These are phyloP conservation scores for Fusarium vanettenii DNA, from an alignment of 2,329 filamentous ascomycete genomes.

Conservation along the genomic window DNA sequence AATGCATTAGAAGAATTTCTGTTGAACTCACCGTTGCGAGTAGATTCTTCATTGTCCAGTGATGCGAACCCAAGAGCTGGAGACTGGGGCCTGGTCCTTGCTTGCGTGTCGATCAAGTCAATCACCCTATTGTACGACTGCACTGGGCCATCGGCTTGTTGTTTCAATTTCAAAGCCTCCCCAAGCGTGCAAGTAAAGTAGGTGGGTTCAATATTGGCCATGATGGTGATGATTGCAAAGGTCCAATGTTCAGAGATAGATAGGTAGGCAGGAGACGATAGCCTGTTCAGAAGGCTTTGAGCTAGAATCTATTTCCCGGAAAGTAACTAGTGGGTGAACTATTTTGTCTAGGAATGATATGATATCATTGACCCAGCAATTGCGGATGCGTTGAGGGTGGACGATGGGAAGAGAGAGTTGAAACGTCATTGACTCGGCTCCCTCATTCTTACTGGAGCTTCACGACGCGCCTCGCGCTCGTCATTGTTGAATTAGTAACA, in stretches of 20 bases:
- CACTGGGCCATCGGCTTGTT: conserved; percentile 6
- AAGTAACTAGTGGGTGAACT: background rate
- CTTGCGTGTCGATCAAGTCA: conserved; percentile 62
- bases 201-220: conserved; percentile 45
- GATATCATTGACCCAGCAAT: conserved; percentile 23
- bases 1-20: too few species aligned
- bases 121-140: conserved; percentile 58
- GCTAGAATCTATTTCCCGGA: background rate
- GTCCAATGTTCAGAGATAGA: rapidly evolving
- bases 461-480: conserved; percentile 1
- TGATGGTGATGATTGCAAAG: background rate
- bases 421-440: conserved; percentile 28
- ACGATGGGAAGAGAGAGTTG: conserved; percentile 8
- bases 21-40: background rate
- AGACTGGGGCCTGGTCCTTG: conserved; percentile 47
- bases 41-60: conserved; percentile 19
- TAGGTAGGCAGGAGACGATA: background rate
- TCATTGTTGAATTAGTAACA: background rate
- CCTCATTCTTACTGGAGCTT: conserved; percentile 23
- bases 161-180: conserved; percentile 58
- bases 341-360: background rate
- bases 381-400: background rate
- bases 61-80: conserved; percentile 64
- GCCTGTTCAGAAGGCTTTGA: background rate
- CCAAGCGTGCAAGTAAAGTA: conserved; percentile 73